Evolutionary conservation across 2,329 filamentous ascomycete genomes (phyloP).

Genomic region (Penicillium frequentans): DNA sequence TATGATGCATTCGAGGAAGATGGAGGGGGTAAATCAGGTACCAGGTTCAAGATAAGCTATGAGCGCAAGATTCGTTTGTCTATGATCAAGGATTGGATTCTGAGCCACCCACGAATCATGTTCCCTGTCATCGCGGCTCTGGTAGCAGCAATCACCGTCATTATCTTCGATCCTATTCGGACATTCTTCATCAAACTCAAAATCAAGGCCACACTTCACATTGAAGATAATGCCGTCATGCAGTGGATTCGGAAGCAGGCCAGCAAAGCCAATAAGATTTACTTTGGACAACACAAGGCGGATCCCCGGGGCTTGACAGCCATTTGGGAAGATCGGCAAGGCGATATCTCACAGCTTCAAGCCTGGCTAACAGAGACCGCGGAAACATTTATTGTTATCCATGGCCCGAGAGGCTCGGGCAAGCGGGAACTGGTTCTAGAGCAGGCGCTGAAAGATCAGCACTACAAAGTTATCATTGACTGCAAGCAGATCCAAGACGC

Average conservation of each 20-base stretch:
- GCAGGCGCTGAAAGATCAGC: conserved; percentile 73
- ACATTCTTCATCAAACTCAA: conserved; percentile 90
- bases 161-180: conserved; percentile 90
- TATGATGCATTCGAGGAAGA: conserved; percentile 66
- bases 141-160: conserved; percentile 77
- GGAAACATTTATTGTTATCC: conserved; percentile 90
- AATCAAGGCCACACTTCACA: conserved; percentile 72
- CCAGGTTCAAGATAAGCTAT: conserved; percentile 78
- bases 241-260: conserved; percentile 75
- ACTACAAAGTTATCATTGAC: conserved; percentile 80
- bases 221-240: conserved; percentile 71
- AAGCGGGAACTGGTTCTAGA: conserved; percentile 87
- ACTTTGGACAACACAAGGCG: conserved; percentile 48
- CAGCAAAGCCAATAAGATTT: conserved; percentile 46
- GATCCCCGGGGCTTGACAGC: conserved; percentile 71
- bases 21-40: conserved; percentile 74
- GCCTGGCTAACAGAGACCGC: conserved; percentile 85
- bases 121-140: conserved; percentile 80
- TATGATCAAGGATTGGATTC: conserved; percentile 83
- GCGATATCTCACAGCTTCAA: conserved; percentile 76
- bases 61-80: conserved; percentile 74
- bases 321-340: conserved; percentile 84
- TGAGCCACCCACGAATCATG: conserved; percentile 81
- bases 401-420: conserved; percentile 86
- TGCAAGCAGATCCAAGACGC: conserved; percentile 93